Percentiles rank a stretch among this genome's conserved stretches.
Evolutionary conservation across 768 basidiomycete species (phyloP).

Genomic region (Mycena belliarum): DNA sequence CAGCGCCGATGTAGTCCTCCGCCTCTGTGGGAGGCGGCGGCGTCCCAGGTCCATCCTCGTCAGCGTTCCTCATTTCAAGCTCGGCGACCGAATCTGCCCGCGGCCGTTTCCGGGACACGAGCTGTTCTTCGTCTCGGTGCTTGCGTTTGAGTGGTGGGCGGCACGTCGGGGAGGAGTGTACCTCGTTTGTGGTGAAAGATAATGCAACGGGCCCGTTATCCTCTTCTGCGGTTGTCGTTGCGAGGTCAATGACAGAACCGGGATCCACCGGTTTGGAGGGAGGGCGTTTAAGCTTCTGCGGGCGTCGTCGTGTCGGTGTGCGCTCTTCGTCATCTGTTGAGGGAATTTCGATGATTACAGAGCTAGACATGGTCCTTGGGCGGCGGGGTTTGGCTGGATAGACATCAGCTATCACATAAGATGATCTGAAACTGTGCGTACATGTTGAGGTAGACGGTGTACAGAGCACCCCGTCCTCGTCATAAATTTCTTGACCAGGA

Average conservation of each 20-base stretch:
- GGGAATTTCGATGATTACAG: not conserved
- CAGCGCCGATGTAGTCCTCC: not conserved
- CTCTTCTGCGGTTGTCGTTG: not conserved
- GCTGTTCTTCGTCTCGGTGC: not conserved
- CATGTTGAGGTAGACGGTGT: not conserved
- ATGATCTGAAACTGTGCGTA: not conserved
- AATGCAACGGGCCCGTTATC: not conserved
- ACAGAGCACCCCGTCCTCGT: not conserved
- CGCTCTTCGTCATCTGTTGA: constrained; percentile 10
- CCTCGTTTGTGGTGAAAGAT: not conserved
- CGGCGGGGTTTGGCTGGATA: not conserved
- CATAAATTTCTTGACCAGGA: constrained; percentile 66
- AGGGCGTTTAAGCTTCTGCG: constrained; percentile 1
- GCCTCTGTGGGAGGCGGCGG: not conserved
- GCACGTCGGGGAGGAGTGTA: not conserved
- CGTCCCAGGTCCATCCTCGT: not conserved
- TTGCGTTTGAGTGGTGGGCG: not conserved
- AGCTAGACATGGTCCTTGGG: too few relatives aligned
- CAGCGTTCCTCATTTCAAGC: not conserved
- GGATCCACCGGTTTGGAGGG: not conserved
- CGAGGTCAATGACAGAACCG: not conserved
- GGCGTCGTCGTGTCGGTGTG: not conserved
- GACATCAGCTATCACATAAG: not conserved
- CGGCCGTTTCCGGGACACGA: not conserved
- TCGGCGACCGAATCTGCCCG: not conserved